These are phyloP conservation scores for Massariosphaeria phaeospora DNA, from an alignment of 495 filamentous ascomycete genomes.

Conservation along the genomic window DNA sequence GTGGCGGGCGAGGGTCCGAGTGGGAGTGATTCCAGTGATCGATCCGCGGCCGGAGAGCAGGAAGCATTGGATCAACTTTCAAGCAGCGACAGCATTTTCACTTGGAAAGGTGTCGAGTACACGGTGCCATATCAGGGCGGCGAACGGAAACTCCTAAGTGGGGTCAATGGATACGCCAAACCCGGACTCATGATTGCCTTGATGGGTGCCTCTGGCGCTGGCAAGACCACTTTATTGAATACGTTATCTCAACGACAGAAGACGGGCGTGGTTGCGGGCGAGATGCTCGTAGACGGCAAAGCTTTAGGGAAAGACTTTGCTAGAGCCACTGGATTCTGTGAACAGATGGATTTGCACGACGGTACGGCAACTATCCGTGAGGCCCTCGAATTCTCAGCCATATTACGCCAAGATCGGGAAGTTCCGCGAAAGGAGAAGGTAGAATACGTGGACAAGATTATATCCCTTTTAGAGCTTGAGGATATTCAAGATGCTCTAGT, in stretches of 20 bases:
- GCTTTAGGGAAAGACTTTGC: slow-evolving; percentile 67
- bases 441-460: slow-evolving; percentile 43
- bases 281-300: slow-evolving; percentile 75
- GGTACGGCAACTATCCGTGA: slow-evolving; percentile 60
- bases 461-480: slow-evolving; percentile 41
- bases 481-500: slow-evolving; percentile 43
- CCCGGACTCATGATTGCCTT: slow-evolving; percentile 75
- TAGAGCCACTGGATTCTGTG: slow-evolving; percentile 74
- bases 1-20: neutral
- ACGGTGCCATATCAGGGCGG: slow-evolving; percentile 68
- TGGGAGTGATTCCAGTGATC: slow-evolving; percentile 12
- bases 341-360: slow-evolving; percentile 84
- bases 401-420: slow-evolving; percentile 54
- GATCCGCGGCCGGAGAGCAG: slow-evolving; percentile 34
- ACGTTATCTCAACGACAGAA: slow-evolving; percentile 71
- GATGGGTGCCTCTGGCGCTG: slow-evolving; percentile 81
- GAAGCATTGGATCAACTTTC: slow-evolving; percentile 52
- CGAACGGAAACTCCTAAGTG: slow-evolving; percentile 64
- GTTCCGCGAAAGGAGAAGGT: slow-evolving; percentile 45
- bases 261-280: slow-evolving; percentile 63
- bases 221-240: slow-evolving; percentile 73
- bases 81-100: slow-evolving; percentile 65
- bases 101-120: slow-evolving; percentile 68
- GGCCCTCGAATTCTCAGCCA: slow-evolving; percentile 62
- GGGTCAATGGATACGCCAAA: slow-evolving; percentile 70